Evolutionary conservation across 1,284 basidiomycete species (phyloP), one percentile per base, ranked within the genome.

Genomic region (Cystobasidium slooffiae): DNA sequence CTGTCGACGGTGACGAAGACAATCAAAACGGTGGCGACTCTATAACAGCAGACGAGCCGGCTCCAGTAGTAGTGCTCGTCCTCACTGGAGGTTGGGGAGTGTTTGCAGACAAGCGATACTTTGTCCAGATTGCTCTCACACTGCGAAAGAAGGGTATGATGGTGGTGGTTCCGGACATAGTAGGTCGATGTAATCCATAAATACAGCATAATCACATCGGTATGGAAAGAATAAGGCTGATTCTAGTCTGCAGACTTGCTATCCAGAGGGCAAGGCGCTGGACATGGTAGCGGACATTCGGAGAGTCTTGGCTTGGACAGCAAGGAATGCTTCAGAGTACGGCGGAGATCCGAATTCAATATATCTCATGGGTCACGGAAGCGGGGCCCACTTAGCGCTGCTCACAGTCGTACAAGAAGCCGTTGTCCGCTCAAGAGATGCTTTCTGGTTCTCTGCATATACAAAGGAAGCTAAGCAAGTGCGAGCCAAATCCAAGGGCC

Each of bases 81-180:
- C 82, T 81, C 1, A 78, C 78, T 16, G 77, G 80, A 47, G 78
- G 81, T 39, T 79, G 81, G 58, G 79, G 80, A 12, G 75, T 81
- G 24, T 68, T 74, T 41, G 41, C 53, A 18, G 72, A 75, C 74
- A 78, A 76, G 39, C 22, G 55, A 46, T 75, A 52, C 64, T 82
- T 80, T 63, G 77, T 83, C 0, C 81, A 81, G 67, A 78, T 83
- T 47, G 83, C 82, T 0, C 79, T 81, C 10, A 78, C 80, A 0
- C 72, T 83, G 18, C 78, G 81, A 1, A 72, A 80, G n/a, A 77
- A 81, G 68, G 82, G 83, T 14, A 81, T 81, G 72, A 80, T 81
- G 68, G 83, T 84, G 59, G 78, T 84, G 20, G 79, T 84, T 0
- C 82, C 83, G 16, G 79, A 83, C 44, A 78, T 84, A 39, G 72